Evolutionary conservation across 1,139 yeast genomes (phyloP).

Genomic region (Hemisphaericaspora subhashii): DNA sequence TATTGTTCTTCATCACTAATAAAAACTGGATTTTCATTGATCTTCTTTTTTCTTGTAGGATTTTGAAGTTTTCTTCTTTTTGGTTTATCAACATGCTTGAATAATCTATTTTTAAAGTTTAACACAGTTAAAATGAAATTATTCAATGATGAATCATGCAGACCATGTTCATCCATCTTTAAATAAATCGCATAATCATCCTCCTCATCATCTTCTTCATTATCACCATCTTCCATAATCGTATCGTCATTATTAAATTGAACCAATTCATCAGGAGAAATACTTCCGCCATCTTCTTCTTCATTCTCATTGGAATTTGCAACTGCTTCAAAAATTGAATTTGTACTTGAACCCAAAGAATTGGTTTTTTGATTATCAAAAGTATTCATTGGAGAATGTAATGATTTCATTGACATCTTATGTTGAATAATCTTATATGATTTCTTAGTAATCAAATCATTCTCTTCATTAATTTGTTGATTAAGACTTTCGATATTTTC

Average conservation of each 20-base stretch:
- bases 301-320: conserved; percentile 16
- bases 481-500: conserved; percentile 36
- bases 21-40: conserved; percentile 11
- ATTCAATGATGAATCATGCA: conserved; percentile 6
- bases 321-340: conserved; percentile 12
- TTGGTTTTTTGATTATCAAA: conserved; percentile 3
- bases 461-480: conserved; percentile 31
- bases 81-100: conserved; percentile 4
- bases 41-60: background rate
- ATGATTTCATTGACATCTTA: conserved; percentile 35
- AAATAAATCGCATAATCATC: conserved; percentile 10
- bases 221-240: conserved; percentile 3
- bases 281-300: conserved; percentile 15
- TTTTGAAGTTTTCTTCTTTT: background rate
- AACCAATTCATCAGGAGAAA: conserved; percentile 13
- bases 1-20: conserved; percentile 7
- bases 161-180: conserved; percentile 3
- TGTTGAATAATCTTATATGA: conserved; percentile 33
- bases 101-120: conserved; percentile 13
- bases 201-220: conserved; percentile 5
- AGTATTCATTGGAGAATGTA: conserved; percentile 14
- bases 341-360: conserved; percentile 9
- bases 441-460: conserved; percentile 30
- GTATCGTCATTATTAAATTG: conserved; percentile 6
- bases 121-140: conserved; percentile 12